Evolutionary conservation across 2,329 filamentous ascomycete species (phyloP).

Genomic region (Fusarium sp.): DNA sequence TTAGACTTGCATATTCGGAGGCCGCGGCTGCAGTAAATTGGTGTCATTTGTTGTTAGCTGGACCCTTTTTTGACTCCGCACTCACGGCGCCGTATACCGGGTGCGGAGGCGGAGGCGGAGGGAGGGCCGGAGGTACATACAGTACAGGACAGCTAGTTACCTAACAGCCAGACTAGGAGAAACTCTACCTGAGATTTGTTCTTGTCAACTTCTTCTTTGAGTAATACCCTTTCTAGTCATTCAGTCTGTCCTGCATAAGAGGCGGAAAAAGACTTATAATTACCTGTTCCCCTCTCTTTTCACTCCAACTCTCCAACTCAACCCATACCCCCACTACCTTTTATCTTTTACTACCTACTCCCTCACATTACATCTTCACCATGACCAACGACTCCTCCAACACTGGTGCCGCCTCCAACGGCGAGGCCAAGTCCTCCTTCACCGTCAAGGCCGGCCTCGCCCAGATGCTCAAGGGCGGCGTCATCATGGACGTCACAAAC

Average conservation of each 20-base stretch:
- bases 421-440: conserved; percentile 66
- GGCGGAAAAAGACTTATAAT: background rate
- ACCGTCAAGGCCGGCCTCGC: conserved; percentile 94
- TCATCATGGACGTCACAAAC: conserved; percentile 99
- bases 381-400: conserved; percentile 48
- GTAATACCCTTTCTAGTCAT: conserved; percentile 10
- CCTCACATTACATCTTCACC: background rate
- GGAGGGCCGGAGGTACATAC: conserved; percentile 3
- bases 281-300: background rate
- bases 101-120: conserved; percentile 15
- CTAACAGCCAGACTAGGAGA: background rate
- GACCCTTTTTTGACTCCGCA: conserved; percentile 21
- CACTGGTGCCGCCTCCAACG: conserved; percentile 41
- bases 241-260: conserved; percentile 9
- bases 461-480: conserved; percentile 98
- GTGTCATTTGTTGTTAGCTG: background rate
- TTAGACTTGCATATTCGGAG: conserved; percentile 11
- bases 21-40: background rate
- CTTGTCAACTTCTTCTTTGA: conserved; percentile 20
- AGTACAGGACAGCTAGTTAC: background rate
- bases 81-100: conserved; percentile 26
- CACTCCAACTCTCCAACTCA: background rate
- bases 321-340: background rate
- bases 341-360: background rate
- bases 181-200: background rate